Percentiles rank a stretch among this genome's conserved stretches.
These are phyloP conservation scores for Salvia hispanica DNA, from an alignment of 257 asterid species.

Conservation along the genomic window DNA sequence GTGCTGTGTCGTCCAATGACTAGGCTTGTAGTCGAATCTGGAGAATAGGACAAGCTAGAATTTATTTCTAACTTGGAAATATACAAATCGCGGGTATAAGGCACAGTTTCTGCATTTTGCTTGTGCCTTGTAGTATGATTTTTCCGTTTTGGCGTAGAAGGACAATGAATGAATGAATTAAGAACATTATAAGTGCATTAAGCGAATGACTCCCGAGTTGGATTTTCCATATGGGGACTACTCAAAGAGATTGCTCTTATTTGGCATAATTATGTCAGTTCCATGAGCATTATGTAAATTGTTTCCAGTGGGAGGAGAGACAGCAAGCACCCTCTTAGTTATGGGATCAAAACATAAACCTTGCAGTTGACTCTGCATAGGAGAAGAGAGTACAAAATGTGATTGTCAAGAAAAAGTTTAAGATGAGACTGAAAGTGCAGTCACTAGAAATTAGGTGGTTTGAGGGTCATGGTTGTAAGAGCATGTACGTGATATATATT, in stretches of 20 bases:
- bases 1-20: neutral
- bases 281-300: neutral
- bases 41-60: constrained; percentile 2
- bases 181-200: neutral
- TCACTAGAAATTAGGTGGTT: neutral
- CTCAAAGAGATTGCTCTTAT: neutral
- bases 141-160: neutral
- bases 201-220: neutral
- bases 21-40: neutral
- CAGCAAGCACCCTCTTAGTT: neutral
- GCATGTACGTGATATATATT: neutral
- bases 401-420: neutral
- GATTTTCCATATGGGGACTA: neutral
- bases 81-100: neutral
- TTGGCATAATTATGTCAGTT: neutral
- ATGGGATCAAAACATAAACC: neutral
- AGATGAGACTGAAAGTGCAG: neutral
- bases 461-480: neutral
- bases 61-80: neutral
- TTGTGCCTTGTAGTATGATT: neutral
- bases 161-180: neutral
- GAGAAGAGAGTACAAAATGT: too few relatives aligned
- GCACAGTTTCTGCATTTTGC: neutral
- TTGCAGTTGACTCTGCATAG: constrained; percentile 3
- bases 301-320: neutral